phyloP scores from a whole-genome alignment of 2,329 filamentous ascomycete species.

The Fusarium nodosum region DNA sequence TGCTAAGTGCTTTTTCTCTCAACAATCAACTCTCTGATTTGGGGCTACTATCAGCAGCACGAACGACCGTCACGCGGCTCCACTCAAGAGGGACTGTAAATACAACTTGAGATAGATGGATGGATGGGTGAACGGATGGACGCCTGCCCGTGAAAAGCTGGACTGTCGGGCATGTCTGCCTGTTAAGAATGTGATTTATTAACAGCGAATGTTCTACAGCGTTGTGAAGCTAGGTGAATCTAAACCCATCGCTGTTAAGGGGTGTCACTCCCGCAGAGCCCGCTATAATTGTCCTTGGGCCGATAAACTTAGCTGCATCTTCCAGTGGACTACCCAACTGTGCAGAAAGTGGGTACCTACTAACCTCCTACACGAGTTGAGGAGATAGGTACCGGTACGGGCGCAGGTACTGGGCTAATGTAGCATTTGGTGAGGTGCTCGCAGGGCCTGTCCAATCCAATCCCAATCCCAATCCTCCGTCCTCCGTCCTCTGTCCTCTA shows the following conservation, averaged over 20 bases:
- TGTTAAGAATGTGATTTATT: neutral
- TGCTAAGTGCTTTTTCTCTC: constrained; percentile 15
- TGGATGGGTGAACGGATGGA: neutral
- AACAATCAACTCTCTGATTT: constrained; percentile 14
- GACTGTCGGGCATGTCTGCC: neutral
- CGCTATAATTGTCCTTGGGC: constrained; percentile 10
- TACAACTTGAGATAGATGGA: constrained; percentile 2
- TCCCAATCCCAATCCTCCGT: neutral
- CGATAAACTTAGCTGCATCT: constrained; percentile 9
- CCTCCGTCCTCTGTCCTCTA: constrained; percentile 2
- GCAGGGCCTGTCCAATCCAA: constrained; percentile 1
- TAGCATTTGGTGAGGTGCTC: constrained; percentile 10
- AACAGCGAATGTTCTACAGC: constrained; percentile 3
- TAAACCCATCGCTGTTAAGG: neutral
- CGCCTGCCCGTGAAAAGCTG: neutral
- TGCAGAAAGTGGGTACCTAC: constrained; percentile 1
- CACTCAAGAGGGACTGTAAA: neutral
- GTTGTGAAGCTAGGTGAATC: neutral
- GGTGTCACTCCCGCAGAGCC: constrained; percentile 16
- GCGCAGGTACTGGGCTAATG: constrained; percentile 19
- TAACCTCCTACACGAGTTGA: constrained; percentile 16
- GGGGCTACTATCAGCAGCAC: constrained; percentile 29
- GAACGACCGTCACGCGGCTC: constrained; percentile 27
- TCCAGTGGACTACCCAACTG: constrained; percentile 5
- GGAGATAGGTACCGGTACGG: constrained; percentile 35